Conservation (phyloP, 1,139 yeast species). For the Pichia sp. region DNA sequence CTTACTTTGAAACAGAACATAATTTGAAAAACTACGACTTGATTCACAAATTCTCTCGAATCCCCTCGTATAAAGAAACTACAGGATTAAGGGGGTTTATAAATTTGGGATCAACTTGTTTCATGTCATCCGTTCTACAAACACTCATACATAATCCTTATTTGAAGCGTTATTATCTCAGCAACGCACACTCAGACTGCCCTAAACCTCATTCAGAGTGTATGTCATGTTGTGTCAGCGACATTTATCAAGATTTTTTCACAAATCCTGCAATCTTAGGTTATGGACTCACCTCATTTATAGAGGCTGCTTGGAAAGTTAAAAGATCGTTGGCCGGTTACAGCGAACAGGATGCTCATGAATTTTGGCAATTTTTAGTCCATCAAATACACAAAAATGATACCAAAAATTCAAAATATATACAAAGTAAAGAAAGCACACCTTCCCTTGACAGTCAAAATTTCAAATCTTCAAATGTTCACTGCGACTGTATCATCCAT, state of each 20-base stretch:
- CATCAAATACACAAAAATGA: constrained; percentile 71
- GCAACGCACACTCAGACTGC: constrained; percentile 55
- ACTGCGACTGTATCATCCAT: constrained; percentile 78
- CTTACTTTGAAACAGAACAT: constrained; percentile 27
- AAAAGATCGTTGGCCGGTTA: constrained; percentile 86
- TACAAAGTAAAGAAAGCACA: constrained; percentile 21
- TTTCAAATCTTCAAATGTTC: background rate
- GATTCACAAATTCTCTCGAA: constrained; percentile 34
- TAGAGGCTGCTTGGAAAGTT: constrained; percentile 79
- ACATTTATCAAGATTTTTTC: constrained; percentile 64
- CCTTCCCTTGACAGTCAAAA: constrained; percentile 16
- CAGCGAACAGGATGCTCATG: constrained; percentile 97
- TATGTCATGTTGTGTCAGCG: constrained; percentile 79
- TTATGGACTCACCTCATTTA: constrained; percentile 67
- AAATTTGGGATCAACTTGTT: constrained; percentile 95
- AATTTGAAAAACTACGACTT: constrained; percentile 21
- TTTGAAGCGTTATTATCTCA: constrained; percentile 68
- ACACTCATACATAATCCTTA: constrained; percentile 85
- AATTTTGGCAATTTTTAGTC: constrained; percentile 85
- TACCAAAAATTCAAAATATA: constrained; percentile 20
- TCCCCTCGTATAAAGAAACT: constrained; percentile 60
- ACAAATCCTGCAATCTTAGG: constrained; percentile 55
- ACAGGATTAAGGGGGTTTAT: constrained; percentile 83
- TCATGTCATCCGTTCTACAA: constrained; percentile 87
- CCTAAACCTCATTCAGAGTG: constrained; percentile 47